Evolutionary conservation across 345 rosid species (phyloP).

Genomic region (Eucalyptus pauciflora): DNA sequence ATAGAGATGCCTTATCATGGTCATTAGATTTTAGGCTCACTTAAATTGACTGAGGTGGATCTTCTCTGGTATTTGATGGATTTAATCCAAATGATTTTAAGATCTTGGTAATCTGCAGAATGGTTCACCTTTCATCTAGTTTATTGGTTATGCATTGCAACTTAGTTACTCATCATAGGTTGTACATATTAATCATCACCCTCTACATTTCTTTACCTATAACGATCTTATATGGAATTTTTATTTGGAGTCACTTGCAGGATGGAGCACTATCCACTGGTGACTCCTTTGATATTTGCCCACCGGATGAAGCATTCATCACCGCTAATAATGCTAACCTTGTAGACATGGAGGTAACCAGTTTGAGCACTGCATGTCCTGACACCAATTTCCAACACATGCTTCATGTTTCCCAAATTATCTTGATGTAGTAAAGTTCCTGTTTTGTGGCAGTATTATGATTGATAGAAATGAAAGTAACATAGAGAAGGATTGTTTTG

Average conservation of each 20-base stretch:
- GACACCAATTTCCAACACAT: background rate
- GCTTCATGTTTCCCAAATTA: background rate
- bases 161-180: background rate
- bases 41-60: background rate
- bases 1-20: background rate
- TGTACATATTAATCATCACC: background rate
- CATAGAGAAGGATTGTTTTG: background rate
- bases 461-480: background rate
- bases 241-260: constrained; percentile 14
- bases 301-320: constrained; percentile 61
- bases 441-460: background rate
- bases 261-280: constrained; percentile 82
- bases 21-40: background rate
- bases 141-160: background rate
- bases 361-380: background rate
- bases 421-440: background rate
- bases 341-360: constrained; percentile 94
- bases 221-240: background rate
- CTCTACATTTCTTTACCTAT: background rate
- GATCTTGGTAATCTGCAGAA: background rate
- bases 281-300: constrained; percentile 81
- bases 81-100: background rate
- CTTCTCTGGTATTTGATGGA: background rate
- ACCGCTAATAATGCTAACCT: constrained; percentile 70
- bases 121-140: background rate